Evolutionary conservation across 78 protist species (phyloP), one percentile per base, ranked within the genome.

Genomic region (Dictyostelium purpureum): DNA sequence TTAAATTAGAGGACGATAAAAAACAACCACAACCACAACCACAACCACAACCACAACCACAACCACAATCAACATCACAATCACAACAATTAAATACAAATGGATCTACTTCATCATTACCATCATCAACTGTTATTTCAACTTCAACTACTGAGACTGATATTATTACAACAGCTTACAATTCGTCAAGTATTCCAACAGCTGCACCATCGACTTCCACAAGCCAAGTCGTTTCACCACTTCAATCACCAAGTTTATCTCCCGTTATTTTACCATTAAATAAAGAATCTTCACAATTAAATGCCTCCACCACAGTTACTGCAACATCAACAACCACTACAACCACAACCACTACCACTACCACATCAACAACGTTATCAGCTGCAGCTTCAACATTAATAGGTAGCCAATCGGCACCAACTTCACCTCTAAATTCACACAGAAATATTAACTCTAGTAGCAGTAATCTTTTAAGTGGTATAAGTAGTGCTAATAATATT

Each of bases 341-440:
- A n/a, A 26, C 49, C 19, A n/a, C 70, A n/a, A 61, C 33, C 1
- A 31, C 28, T 19, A 56, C 6, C 28, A 26, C 6, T 24, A 42
- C 11, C 6, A 14, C 57, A 70, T 42, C 14, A 24, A 1, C 40
- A 61, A 1, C 77, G 43, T 14, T 42, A 26, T 10, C 24, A 69
- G 42, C 18, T 24, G 42, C 26, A 6, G 24, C 0, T 42, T 59
- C 40, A 21, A n/a, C 18, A 69, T 43, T n/a, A 26, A 67, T 38
- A 26, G 57, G 78, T 26, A 71, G 78, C 28, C 37, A 37, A 71
- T 43, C 78, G 2, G 52, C 78, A 71, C 78, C 78, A 38, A 67
- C 76, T 6, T 67, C 76, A 40, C 76, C 76, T 12, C 10, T 67
- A 67, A 33, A n/a, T 6, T 43, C 76, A 28, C 71, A 63, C 33